Percentiles rank a stretch among this genome's conserved stretches.
Evolutionary conservation across 2,329 filamentous ascomycete species (phyloP).

Genomic region (Phaeomoniella chlamydospora): DNA sequence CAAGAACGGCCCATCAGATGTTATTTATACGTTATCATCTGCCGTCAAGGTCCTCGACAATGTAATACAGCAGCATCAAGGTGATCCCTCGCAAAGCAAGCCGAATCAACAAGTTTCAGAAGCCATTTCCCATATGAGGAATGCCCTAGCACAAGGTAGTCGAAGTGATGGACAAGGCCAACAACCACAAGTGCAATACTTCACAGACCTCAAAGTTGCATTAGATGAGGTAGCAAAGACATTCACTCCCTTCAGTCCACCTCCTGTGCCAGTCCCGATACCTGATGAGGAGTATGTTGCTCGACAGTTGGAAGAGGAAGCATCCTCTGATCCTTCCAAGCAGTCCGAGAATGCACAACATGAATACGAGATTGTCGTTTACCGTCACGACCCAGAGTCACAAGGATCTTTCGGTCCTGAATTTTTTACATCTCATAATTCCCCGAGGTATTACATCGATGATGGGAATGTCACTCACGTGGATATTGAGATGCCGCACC

Average conservation of each 20-base stretch:
- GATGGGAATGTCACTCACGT: background rate
- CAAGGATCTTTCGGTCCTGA: conserved; percentile 28
- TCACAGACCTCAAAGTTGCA: conserved; percentile 47
- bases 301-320: too few relatives aligned
- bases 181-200: background rate
- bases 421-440: conserved; percentile 34
- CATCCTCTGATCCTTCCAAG: conserved; percentile 35
- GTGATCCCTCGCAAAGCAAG: conserved; percentile 39
- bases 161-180: background rate
- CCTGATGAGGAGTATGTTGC: conserved; percentile 23
- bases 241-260: conserved; percentile 70
- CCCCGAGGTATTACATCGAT: background rate
- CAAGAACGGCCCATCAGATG: conserved; percentile 35
- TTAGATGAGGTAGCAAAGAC: conserved; percentile 54
- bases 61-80: conserved; percentile 14
- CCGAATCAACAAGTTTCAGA: background rate
- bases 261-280: conserved; percentile 59
- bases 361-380: background rate
- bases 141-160: background rate
- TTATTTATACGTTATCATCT: conserved; percentile 50
- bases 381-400: background rate
- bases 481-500: background rate
- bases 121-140: background rate
- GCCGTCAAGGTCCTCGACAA: conserved; percentile 29
- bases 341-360: conserved; percentile 37